Evolutionary conservation across 305 asterid genomes (phyloP), one percentile per base, ranked within the genome.

Genomic region (Ilex paraguariensis): DNA sequence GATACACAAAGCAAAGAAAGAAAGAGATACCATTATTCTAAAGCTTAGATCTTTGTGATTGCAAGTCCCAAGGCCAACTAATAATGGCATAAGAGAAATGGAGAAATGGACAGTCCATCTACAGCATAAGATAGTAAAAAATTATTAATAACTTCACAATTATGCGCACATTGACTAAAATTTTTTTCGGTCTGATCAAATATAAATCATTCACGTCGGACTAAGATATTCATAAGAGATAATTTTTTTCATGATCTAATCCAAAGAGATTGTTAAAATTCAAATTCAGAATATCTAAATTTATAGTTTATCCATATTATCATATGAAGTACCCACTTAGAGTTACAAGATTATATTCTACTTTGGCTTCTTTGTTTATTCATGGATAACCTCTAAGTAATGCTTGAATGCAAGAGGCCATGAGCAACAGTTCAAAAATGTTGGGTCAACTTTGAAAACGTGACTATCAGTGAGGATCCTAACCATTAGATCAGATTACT

Each of bases 41-140:
- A 48, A 46, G 36, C 58, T 66, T 69, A 50, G 72, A 64, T 61
- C 48, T 56, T 14, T 72, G 79, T 58, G 77, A 66, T 66, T 72
- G 60, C 74, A 72, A 75, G 70, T 75, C 69, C 77, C 84, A 10
- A 75, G 58, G 71, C 70, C 78, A 75, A 69, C 84, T 66, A 79
- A 61, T 72, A 64, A 62, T 70, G 75, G 48, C 71, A 76, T 61
- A 53, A 63, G 81, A 66, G 73, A 73, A 71, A 76, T 60, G 68
- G 70, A 75, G 78, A 72, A 49, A 55, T 2, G 32, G 75, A 75
- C 82, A 61, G 79, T 68, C 69, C 73, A 77, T 75, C 72, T 50
- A 74, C 60, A 56, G 65, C 56, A 49, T 68, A 58, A 70, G 64
- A 65, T 61, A 46, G 53, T 16, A 57, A 40, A 16, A 44, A 54